Evolutionary conservation across 2,329 filamentous ascomycete genomes (phyloP).

Genomic region (Ophiosphaerella korrae): DNA sequence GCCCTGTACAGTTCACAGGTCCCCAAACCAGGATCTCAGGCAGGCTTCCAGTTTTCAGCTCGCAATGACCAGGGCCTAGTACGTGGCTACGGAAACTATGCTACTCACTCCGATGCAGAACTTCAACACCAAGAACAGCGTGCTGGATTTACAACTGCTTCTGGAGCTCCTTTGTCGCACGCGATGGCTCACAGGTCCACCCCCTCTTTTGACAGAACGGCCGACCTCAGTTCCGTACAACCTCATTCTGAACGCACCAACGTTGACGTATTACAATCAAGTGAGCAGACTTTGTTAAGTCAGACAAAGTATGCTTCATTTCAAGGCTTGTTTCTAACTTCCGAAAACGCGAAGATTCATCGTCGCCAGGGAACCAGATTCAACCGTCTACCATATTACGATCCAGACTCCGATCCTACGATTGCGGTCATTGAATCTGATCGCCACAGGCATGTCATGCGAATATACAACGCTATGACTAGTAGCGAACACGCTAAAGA

Average conservation of each 20-base stretch:
- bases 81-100: slow-evolving; percentile 17
- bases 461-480: slow-evolving; percentile 43
- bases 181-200: slow-evolving; percentile 11
- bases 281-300: not conserved
- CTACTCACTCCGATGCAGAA: slow-evolving; percentile 13
- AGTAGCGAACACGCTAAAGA: slow-evolving; percentile 36
- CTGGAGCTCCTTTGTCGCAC: slow-evolving; percentile 7
- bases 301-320: slow-evolving; percentile 27
- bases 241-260: not conserved
- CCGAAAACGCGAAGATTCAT: slow-evolving; percentile 27
- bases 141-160: not conserved
- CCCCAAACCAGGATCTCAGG: not conserved
- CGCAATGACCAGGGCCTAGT: slow-evolving; percentile 9
- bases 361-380: slow-evolving; percentile 34
- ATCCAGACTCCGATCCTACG: slow-evolving; percentile 25
- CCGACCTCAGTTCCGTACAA: slow-evolving; percentile 9
- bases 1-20: too few species aligned
- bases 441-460: slow-evolving; percentile 33
- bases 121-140: not conserved
- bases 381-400: slow-evolving; percentile 30
- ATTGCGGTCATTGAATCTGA: slow-evolving; percentile 25
- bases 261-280: not conserved
- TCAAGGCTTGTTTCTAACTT: slow-evolving; percentile 20
- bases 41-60: slow-evolving; percentile 3
- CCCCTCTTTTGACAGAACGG: slow-evolving; percentile 1